Conservation (phyloP, 2,329 filamentous ascomycete species). For the Nigrospora osmanthi region DNA sequence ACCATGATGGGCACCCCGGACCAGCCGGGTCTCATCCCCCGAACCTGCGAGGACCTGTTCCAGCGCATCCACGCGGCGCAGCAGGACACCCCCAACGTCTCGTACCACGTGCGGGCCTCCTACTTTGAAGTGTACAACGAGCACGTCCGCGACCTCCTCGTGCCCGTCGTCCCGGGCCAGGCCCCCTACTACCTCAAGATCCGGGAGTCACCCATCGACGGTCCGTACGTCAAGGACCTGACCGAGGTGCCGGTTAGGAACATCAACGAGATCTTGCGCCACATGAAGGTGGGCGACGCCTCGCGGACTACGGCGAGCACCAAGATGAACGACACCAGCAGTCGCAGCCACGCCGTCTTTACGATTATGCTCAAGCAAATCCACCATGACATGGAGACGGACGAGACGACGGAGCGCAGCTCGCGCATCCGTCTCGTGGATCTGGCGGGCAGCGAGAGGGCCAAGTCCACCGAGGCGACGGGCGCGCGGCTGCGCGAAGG, state of each 20-base stretch:
- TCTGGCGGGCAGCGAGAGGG: constrained; percentile 87
- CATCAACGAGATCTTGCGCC: constrained; percentile 77
- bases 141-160: constrained; percentile 88
- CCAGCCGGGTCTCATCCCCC: constrained; percentile 83
- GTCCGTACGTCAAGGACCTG: constrained; percentile 93
- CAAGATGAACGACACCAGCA: constrained; percentile 99
- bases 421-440: constrained; percentile 93
- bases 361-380: constrained; percentile 98
- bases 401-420: constrained; percentile 91
- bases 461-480: constrained; percentile 91
- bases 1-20: constrained; percentile 92
- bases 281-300: constrained; percentile 83
- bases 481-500: constrained; percentile 86
- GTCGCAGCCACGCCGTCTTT: constrained; percentile 93
- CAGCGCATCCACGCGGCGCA: constrained; percentile 75
- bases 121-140: constrained; percentile 99
- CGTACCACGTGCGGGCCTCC: constrained; percentile 93
- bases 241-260: constrained; percentile 88
- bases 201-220: constrained; percentile 87
- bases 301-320: constrained; percentile 88
- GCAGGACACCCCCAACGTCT: constrained; percentile 81
- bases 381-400: constrained; percentile 92
- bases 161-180: constrained; percentile 61
- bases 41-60: constrained; percentile 94
- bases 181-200: constrained; percentile 93